Conservation (phyloP, 2,329 filamentous ascomycete species). For the Colletotrichum orbiculare region DNA sequence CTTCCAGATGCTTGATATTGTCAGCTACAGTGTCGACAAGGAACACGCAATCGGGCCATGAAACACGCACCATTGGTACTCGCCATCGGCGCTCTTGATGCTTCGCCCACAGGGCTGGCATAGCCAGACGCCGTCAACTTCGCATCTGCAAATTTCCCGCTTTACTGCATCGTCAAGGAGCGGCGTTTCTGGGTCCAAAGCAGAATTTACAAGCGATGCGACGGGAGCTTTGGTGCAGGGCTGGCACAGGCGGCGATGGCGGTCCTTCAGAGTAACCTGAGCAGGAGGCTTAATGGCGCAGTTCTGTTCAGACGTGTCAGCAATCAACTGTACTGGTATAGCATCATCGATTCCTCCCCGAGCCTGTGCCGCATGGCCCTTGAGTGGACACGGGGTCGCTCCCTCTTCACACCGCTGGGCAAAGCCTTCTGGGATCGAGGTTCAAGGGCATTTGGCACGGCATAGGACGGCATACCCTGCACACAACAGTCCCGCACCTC, state of each 20-base stretch:
- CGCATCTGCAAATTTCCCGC: constrained; percentile 64
- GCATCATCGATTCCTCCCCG: constrained; percentile 14
- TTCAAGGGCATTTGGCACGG: constrained; percentile 24
- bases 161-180: constrained; percentile 68
- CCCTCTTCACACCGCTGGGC: constrained; percentile 10
- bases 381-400: neutral
- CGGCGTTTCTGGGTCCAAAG: constrained; percentile 56
- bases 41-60: constrained; percentile 2
- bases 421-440: neutral
- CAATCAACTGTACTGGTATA: constrained; percentile 16
- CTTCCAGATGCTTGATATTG: constrained; percentile 75
- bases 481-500: constrained; percentile 80
- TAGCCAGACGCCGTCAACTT: constrained; percentile 76
- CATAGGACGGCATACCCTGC: constrained; percentile 69
- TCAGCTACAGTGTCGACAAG: neutral
- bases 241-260: constrained; percentile 84
- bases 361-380: constrained; percentile 18
- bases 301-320: constrained; percentile 68
- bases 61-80: constrained; percentile 66
- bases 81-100: constrained; percentile 69
- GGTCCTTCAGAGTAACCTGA: constrained; percentile 72
- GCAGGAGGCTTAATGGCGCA: constrained; percentile 88
- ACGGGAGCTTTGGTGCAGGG: constrained; percentile 80
- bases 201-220: constrained; percentile 59
- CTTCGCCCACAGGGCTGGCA: constrained; percentile 85